Conservation (phyloP, 1,139 yeast genomes). For the Candida sp. region DNA sequence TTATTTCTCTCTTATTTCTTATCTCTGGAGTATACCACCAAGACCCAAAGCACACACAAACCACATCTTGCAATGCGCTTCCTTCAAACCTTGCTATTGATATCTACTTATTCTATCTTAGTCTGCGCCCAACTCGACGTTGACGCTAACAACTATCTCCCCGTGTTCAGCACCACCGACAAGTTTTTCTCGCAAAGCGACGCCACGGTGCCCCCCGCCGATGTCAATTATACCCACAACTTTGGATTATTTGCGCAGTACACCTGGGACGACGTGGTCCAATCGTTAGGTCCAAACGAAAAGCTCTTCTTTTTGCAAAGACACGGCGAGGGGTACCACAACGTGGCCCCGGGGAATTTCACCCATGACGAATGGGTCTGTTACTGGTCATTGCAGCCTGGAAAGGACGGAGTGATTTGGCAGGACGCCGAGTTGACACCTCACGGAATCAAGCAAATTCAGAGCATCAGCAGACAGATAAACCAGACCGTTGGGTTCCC, state of each 20-base stretch:
- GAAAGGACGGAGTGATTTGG: conserved; percentile 38
- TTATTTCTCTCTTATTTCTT: not conserved
- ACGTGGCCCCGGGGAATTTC: conserved; percentile 25
- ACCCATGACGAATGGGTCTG: conserved; percentile 34
- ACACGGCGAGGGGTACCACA: conserved; percentile 48
- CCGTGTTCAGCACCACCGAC: conserved; percentile 10
- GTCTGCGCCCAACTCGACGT: not conserved
- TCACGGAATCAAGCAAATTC: conserved; percentile 26
- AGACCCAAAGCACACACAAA: not conserved
- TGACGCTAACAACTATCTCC: conserved; percentile 5
- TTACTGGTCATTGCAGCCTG: conserved; percentile 32
- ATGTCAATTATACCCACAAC: conserved; percentile 15
- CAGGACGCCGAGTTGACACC: conserved; percentile 40
- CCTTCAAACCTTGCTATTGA: not conserved
- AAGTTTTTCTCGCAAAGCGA: conserved; percentile 25
- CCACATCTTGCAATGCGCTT: not conserved
- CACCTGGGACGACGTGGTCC: conserved; percentile 19
- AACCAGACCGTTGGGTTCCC: conserved; percentile 22
- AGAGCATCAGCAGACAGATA: conserved; percentile 20
- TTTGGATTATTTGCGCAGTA: conserved; percentile 23
- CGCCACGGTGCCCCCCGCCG: conserved; percentile 12
- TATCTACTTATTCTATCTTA: not conserved
- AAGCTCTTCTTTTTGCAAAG: conserved; percentile 42
- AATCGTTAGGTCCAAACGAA: conserved; percentile 11
- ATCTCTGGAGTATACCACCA: not conserved